Conservation (phyloP, 306 rosid genomes). For the Prunus armeniaca region DNA sequence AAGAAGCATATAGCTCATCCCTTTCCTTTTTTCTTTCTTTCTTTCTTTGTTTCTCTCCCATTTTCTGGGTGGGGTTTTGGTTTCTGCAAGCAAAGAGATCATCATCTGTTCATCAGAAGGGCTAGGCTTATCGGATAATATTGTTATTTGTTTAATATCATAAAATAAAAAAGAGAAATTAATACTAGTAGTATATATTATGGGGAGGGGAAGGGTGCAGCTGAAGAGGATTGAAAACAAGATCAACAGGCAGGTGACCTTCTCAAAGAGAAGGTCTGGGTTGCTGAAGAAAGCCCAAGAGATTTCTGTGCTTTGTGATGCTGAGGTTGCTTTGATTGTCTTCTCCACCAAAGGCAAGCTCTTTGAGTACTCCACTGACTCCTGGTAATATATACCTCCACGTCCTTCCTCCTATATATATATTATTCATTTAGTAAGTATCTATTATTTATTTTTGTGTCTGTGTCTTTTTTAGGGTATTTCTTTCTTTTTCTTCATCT, state of each 20-base stretch:
- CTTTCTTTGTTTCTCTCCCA: background rate
- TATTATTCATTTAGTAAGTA: too few relatives aligned
- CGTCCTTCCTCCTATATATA: background rate
- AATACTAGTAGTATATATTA: background rate
- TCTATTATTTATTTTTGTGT: too few relatives aligned
- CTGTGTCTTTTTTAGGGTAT: too few relatives aligned
- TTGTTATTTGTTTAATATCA: background rate
- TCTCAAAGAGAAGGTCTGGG: constrained; percentile 85
- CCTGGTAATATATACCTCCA: constrained; percentile 44
- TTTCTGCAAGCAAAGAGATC: background rate
- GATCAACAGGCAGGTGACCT: constrained; percentile 86
- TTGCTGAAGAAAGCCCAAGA: constrained; percentile 84
- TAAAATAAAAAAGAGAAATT: background rate
- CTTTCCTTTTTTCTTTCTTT: too few relatives aligned
- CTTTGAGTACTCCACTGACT: constrained; percentile 62
- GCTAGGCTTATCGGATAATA: background rate
- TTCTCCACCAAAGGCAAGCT: constrained; percentile 92
- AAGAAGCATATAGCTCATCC: too few relatives aligned
- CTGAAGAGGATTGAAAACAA: constrained; percentile 95
- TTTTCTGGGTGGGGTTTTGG: background rate
- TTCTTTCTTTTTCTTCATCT: too few relatives aligned
- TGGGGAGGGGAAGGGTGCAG: constrained; percentile 92
- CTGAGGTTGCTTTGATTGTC: constrained; percentile 78
- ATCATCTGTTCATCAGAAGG: background rate
- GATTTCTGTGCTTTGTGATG: constrained; percentile 92